These are phyloP conservation scores for Pseudoperonospora humuli DNA, from an alignment of 352 stramenopile species.

Conservation along the genomic window DNA sequence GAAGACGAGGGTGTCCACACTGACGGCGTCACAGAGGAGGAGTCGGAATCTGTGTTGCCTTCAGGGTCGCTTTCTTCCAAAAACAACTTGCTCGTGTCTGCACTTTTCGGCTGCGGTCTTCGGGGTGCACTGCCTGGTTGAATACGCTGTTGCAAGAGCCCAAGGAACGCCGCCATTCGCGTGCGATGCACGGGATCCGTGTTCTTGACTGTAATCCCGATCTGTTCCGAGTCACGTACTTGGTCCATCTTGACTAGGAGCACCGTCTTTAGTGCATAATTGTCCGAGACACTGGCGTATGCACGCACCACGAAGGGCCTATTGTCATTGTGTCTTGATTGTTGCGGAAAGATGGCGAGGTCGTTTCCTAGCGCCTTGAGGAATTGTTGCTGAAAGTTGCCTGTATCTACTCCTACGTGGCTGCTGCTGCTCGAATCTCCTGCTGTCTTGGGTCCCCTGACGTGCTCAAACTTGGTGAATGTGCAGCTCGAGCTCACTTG, in stretches of 20 bases:
- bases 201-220: conserved; percentile 57
- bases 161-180: conserved; percentile 42
- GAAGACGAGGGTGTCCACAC: conserved; percentile 9
- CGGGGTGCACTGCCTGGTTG: conserved; percentile 39
- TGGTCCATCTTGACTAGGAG: conserved; percentile 59
- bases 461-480: conserved; percentile 28
- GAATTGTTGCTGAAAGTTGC: conserved; percentile 46
- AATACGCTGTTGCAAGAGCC: conserved; percentile 51
- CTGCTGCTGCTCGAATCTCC: conserved; percentile 33
- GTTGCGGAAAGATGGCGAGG: conserved; percentile 41
- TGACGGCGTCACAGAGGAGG: conserved; percentile 12
- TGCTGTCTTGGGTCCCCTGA: conserved; percentile 17
- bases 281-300: conserved; percentile 44
- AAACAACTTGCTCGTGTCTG: conserved; percentile 47
- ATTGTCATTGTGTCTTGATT: background rate
- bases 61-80: conserved; percentile 43
- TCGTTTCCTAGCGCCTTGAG: conserved; percentile 43
- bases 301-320: conserved; percentile 41
- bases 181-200: conserved; percentile 53
- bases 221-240: conserved; percentile 57
- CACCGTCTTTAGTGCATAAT: conserved; percentile 38
- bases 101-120: conserved; percentile 29
- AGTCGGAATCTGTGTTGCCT: conserved; percentile 21
- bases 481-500: conserved; percentile 51
- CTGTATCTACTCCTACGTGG: background rate